Conservation (phyloP, 345 rosid genomes). For the Lepidium sativum region DNA sequence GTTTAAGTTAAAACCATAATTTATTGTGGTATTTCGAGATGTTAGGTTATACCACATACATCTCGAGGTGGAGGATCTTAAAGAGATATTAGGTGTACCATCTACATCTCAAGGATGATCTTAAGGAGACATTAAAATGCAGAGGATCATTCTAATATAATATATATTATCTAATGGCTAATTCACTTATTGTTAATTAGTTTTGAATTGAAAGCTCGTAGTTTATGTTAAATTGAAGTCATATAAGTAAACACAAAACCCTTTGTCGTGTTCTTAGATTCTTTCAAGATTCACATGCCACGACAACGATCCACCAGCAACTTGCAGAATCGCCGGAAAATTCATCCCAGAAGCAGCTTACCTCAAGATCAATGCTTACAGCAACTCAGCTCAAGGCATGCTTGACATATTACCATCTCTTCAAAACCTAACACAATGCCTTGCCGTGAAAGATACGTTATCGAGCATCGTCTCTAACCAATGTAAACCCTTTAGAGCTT, state of each 20-base stretch:
- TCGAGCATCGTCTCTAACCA: constrained; percentile 33
- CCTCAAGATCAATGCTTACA: constrained; percentile 38
- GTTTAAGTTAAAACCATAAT: no score
- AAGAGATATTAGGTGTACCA: no score
- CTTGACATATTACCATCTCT: constrained; percentile 43
- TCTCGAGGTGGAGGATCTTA: no score
- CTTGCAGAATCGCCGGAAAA: constrained; percentile 39
- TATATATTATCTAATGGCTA: no score
- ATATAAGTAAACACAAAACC: not conserved
- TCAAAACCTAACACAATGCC: constrained; percentile 40
- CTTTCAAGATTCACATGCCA: constrained; percentile 47
- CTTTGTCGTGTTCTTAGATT: constrained; percentile 25
- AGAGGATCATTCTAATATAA: no score
- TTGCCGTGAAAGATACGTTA: constrained; percentile 33
- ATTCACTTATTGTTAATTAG: no score
- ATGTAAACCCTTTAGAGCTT: constrained; percentile 37
- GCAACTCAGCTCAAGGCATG: constrained; percentile 39
- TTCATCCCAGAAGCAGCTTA: constrained; percentile 33
- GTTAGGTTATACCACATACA: no score
- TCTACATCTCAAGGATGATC: no score
- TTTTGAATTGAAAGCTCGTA: no score
- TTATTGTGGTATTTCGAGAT: no score
- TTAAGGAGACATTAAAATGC: no score
- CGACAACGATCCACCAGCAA: constrained; percentile 16
- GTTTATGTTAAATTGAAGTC: not conserved